A percentile compares a stretch with the other conserved stretches of the same genome.
Conservation (phyloP, 2,329 filamentous ascomycete species). For the Hortaea werneckii region DNA sequence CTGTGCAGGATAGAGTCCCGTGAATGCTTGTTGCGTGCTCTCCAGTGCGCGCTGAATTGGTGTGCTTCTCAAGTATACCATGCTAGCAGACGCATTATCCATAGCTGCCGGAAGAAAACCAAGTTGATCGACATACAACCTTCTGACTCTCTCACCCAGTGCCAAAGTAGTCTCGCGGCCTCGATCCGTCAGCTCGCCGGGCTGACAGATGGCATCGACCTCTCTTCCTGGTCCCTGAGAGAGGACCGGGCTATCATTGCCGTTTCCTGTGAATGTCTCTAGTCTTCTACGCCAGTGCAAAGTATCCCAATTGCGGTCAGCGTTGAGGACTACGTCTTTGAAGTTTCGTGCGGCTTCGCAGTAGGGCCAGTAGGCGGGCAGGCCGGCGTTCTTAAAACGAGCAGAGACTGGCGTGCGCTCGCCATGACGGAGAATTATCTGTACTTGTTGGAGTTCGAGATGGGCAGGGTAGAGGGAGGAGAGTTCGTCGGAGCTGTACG, state of each 20-base stretch:
- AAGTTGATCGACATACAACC: constrained; percentile 41
- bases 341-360: constrained; percentile 69
- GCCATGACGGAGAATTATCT: constrained; percentile 51
- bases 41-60: constrained; percentile 42
- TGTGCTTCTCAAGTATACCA: constrained; percentile 37
- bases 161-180: constrained; percentile 40
- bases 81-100: constrained; percentile 22
- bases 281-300: constrained; percentile 60
- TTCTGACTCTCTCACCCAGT: constrained; percentile 37
- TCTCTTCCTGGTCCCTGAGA: constrained; percentile 58
- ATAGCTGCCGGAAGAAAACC: constrained; percentile 38
- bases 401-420: constrained; percentile 75
- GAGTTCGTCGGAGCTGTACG: constrained; percentile 76
- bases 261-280: constrained; percentile 62
- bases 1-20: constrained; percentile 37
- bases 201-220: constrained; percentile 71
- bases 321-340: constrained; percentile 48
- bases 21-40: constrained; percentile 41
- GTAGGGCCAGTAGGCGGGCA: constrained; percentile 67
- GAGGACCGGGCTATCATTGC: constrained; percentile 46
- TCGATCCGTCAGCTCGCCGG: constrained; percentile 41
- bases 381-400: constrained; percentile 63
- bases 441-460: constrained; percentile 78
- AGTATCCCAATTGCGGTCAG: constrained; percentile 47
- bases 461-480: constrained; percentile 66